Evolutionary conservation across 2,329 filamentous ascomycete species (phyloP).

Genomic region (Thielaviopsis ethacetica): DNA sequence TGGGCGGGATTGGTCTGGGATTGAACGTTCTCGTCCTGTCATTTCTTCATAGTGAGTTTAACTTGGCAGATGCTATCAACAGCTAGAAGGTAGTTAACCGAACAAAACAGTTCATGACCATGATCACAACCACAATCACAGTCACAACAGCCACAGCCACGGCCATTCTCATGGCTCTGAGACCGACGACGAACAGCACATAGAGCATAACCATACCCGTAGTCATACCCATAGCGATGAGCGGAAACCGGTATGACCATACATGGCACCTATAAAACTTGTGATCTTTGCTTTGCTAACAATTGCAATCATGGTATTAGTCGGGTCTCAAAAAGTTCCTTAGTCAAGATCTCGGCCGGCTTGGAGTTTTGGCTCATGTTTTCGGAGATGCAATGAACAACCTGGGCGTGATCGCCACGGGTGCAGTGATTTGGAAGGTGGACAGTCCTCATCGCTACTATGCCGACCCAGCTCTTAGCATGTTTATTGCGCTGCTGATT

Average conservation of each 20-base stretch:
- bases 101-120: constrained; percentile 1
- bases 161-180: constrained; percentile 19
- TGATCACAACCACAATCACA: constrained; percentile 24
- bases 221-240: constrained; percentile 14
- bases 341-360: constrained; percentile 45
- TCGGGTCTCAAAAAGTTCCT: neutral
- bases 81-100: neutral
- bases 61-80: neutral
- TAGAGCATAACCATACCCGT: constrained; percentile 16
- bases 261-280: no score
- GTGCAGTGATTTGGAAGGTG: constrained; percentile 51
- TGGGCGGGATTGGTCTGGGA: constrained; percentile 49
- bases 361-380: constrained; percentile 55
- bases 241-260: constrained; percentile 13
- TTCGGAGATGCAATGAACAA: constrained; percentile 62
- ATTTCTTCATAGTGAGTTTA: constrained; percentile 43
- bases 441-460: constrained; percentile 45
- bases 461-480: constrained; percentile 51
- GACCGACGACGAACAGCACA: constrained; percentile 20
- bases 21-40: constrained; percentile 51
- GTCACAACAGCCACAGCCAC: constrained; percentile 20
- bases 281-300: no score
- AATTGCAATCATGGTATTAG: neutral
- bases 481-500: constrained; percentile 60
- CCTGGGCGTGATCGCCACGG: constrained; percentile 55